phyloP scores from a whole-genome alignment of 2,329 filamentous ascomycete species.

The Aspergillus thermomutatus region DNA sequence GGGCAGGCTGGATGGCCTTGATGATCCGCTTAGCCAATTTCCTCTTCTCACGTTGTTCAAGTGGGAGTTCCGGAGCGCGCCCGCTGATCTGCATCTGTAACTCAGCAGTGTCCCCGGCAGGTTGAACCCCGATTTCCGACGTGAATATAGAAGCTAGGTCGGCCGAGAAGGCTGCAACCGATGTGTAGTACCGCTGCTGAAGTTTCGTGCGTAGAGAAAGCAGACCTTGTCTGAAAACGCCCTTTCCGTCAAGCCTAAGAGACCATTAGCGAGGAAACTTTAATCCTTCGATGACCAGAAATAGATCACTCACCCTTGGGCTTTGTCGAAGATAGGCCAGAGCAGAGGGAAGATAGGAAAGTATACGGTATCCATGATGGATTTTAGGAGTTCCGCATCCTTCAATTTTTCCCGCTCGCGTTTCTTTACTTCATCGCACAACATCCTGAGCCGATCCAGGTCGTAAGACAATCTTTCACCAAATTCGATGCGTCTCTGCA shows the following conservation, averaged over 20 bases:
- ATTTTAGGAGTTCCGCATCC: constrained; percentile 69
- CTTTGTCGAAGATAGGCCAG: constrained; percentile 73
- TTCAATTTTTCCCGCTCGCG: constrained; percentile 76
- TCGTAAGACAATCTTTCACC: constrained; percentile 64
- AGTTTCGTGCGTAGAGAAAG: constrained; percentile 52
- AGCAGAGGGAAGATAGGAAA: constrained; percentile 81
- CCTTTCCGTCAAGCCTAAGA: constrained; percentile 48
- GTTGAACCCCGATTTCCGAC: constrained; percentile 50
- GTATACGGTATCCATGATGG: constrained; percentile 84
- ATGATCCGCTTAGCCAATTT: constrained; percentile 86
- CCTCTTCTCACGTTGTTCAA: constrained; percentile 75
- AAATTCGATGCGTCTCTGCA: constrained; percentile 84
- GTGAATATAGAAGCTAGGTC: constrained; percentile 57
- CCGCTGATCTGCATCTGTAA: constrained; percentile 51
- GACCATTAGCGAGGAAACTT: constrained; percentile 14
- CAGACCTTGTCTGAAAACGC: constrained; percentile 54
- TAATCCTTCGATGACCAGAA: not conserved
- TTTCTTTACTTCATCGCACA: constrained; percentile 69
- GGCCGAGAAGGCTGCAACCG: constrained; percentile 58
- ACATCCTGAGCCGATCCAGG: constrained; percentile 68
- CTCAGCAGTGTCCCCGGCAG: constrained; percentile 44
- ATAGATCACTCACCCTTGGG: constrained; percentile 65
- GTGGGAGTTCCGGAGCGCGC: constrained; percentile 42
- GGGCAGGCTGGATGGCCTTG: constrained; percentile 71
- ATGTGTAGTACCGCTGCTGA: constrained; percentile 56